Conservation (phyloP, 495 filamentous ascomycete species). For the Penicillium diatomitis region DNA sequence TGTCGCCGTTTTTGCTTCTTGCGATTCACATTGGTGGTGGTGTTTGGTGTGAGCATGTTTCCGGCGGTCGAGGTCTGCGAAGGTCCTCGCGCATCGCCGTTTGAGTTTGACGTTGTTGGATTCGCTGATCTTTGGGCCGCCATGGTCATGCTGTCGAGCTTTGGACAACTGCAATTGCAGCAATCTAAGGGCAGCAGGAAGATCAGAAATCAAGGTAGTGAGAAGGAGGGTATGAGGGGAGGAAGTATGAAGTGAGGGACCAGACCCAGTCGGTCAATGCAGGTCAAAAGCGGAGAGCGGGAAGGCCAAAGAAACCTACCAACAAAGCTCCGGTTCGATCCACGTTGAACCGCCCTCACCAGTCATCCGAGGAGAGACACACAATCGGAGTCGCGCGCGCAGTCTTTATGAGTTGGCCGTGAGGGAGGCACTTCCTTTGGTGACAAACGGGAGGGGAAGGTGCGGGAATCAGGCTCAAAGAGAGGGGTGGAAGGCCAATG, state of each 20-base stretch:
- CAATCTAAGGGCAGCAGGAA: constrained; percentile 1
- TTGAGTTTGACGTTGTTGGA: constrained; percentile 28
- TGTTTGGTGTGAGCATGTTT: constrained; percentile 22
- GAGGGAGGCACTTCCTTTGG: not conserved
- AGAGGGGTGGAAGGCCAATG: constrained; percentile 19
- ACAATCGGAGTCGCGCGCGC: not conserved
- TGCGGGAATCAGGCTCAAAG: constrained; percentile 14
- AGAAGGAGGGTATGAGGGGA: constrained; percentile 2
- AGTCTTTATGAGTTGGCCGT: constrained; percentile 6
- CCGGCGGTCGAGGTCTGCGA: constrained; percentile 19
- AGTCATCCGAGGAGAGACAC: constrained; percentile 7
- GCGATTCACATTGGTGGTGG: constrained; percentile 52
- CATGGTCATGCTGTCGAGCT: constrained; percentile 23
- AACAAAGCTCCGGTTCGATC: constrained; percentile 25
- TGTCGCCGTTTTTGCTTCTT: constrained; percentile 86
- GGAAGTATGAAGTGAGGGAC: not conserved
- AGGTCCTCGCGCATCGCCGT: constrained; percentile 24
- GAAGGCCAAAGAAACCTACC: constrained; percentile 24
- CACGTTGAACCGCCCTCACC: constrained; percentile 11
- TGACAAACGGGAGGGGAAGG: constrained; percentile 15
- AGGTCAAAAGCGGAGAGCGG: constrained; percentile 21
- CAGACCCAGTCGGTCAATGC: constrained; percentile 10
- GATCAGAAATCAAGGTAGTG: not conserved
- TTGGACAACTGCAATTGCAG: constrained; percentile 14
- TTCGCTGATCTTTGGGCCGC: constrained; percentile 21